Evolutionary conservation across 208 protist species (phyloP), one percentile per base, ranked within the genome.

Genomic region (Wallacemonas sp.): DNA sequence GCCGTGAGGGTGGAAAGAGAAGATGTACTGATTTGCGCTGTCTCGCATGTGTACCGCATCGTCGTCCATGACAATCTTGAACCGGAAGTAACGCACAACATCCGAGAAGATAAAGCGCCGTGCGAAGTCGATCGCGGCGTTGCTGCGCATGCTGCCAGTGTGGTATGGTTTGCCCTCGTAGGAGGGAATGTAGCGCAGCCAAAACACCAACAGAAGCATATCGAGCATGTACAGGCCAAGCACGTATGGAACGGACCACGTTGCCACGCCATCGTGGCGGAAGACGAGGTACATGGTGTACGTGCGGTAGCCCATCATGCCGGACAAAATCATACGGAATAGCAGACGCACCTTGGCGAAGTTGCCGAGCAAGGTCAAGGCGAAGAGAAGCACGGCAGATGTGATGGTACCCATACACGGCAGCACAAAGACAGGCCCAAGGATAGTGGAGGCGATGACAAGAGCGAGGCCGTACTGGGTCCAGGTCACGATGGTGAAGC

Each of bases 1-100:
- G 19, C 88, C 88, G 72, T 94, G 88, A 6, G 88, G 88, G 61
- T 94, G 88, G 67, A 86, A 92, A 34, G 79, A 84, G 58, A 94
- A 94, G 27, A 94, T 62, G 64, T 86, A 94, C 60, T 86, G 77
- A 11, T 60, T 51, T 56, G 72, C 79, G 42, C 54, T 62, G 38
- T 86, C 75, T 27, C 77, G 72, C 75, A 88, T 60, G 36, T 82
- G 61, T 61, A 91, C 84, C 17, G 51, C 45, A 17, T 73, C 70
- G 58, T 88, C 82, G 53, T 91, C 84, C 8, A 82, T 47, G 60
- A 91, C 69, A 30, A 94, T 60, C 19, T 70, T 65, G 62, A 91
- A 84, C 56, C 69, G 75, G 70, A 94, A 94, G 73, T 91, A 94
- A n/a, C 62, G 60, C 26, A 77, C 78, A 11, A 69, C 49, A 44